Evolutionary conservation across 345 rosid genomes (phyloP), one percentile per base, ranked within the genome.

Genomic region (Boechera retrofracta): DNA sequence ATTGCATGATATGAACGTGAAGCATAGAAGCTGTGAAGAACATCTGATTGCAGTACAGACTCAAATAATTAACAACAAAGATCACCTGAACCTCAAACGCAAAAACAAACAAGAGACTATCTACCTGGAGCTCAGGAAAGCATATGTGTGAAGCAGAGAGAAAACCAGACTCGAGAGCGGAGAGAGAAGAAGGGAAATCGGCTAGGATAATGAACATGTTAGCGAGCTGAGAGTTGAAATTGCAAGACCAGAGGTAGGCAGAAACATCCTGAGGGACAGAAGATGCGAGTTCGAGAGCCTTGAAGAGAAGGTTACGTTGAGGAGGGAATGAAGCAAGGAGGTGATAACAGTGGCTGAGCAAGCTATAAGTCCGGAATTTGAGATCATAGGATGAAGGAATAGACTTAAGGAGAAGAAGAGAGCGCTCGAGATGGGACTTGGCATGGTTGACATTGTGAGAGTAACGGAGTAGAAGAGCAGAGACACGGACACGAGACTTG

Each of bases 221-320:
- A 13, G 98, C 97, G n/a, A 95, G 89, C 88, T 92, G 99, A 9
- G 98, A 92, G 76, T 84, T 90, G 90, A 95, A 92, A 77, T 95
- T 95, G 87, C 97, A 92, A 69, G 89, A 80, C 99, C 99, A 95
- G 26, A 95, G 84, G 77, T 77, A 79, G 62, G 83, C 85, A 10
- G 89, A 82, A 36, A 87, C 35, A 62, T 80, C 84, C 10, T 82
- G 81, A 42, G 81, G 55, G n/a, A 80, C 74, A 11, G 94, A 80
- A 42, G 89, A 73, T 12, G 83, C 64, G 44, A 91, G 91, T 24
- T 91, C 86, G 21, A 95, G 90, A 52, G 94, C 99, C 77, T 89
- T 94, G 71, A 65, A 77, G 33, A 95, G 86, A 56, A 89, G 87
- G 69, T 87, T 87, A 58, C 92, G 94, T 80, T 91, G 97, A n/a